Base-by-base conservation (phyloP, 2,329 filamentous ascomycete species). In the Monilinia vaccinii-corymbosi region DNA sequence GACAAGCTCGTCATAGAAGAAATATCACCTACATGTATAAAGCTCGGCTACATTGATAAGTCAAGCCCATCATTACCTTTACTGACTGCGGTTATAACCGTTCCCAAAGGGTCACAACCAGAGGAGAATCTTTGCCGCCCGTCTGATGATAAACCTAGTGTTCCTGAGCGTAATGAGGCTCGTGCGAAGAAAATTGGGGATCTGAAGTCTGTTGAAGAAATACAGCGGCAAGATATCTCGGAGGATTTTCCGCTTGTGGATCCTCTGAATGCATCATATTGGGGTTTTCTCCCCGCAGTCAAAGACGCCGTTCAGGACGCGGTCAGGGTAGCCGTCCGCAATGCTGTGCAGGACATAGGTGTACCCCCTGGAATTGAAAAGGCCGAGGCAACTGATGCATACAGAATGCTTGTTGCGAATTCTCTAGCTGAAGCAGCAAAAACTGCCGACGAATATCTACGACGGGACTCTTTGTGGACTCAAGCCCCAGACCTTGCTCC, bases 221-320 rank as follows among this genome's bases (percentile, higher is more conserved):
- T 60, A 28, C 34, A 38, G 13, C 59, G 53, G 28, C 32, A 4
- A 56, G 38, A 48, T 31, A 31, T 18, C 36, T 23, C 56, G 31
- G 45, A 60, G 28, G 25, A 6, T 13, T 56, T 60, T 25, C 44
- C 44, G 5, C 25, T 28, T n/a, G 38, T 49, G 5, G 63, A 64
- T 59, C 59, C 64, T 31, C 45, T 63, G 2, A 67, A 67, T 52
- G 62, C 63, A 31, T 57, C 62, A 23, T 70, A 71, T 34, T 70
- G 68, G 69, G 68, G 67, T 1, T 71, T 70, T 61, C 63, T 65
- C 21, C 69, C 68, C 25, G 50, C 52, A 10, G 63, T 69, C 9
- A 68, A 66, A 48, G 68, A 69, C 36, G 65, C 63, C 3, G 65
- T 70, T 21, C 64, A 70, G 31, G 63, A 64, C 60, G 67, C 65